Evolutionary conservation across 1,284 basidiomycete genomes (phyloP).

Genomic region (Athelia psychrophila): DNA sequence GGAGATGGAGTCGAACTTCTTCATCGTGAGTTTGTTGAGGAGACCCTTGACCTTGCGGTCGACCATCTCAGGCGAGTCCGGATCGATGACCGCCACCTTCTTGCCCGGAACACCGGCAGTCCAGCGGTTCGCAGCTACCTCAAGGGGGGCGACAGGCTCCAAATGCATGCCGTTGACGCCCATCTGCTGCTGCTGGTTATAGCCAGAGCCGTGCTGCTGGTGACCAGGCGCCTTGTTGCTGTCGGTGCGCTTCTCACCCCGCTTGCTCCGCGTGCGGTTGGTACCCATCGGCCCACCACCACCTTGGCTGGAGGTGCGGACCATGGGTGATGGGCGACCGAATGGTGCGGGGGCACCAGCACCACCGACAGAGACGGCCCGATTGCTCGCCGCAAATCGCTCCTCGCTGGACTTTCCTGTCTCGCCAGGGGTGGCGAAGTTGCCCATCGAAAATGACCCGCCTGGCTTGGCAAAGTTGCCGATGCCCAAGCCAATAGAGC

Average conservation of each 20-base stretch:
- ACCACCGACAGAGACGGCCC: slow-evolving; percentile 45
- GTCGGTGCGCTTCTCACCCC: slow-evolving; percentile 60
- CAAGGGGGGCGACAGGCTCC: slow-evolving; percentile 76
- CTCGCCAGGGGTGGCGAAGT: slow-evolving; percentile 57
- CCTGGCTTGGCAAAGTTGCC: slow-evolving; percentile 43
- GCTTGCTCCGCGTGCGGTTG: slow-evolving; percentile 69
- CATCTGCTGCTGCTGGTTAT: slow-evolving; percentile 13
- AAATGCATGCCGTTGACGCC: slow-evolving; percentile 21
- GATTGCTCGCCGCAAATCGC: slow-evolving; percentile 46
- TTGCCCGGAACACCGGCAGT: slow-evolving; percentile 25
- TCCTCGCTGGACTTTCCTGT: slow-evolving; percentile 75
- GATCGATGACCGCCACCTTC: slow-evolving; percentile 43
- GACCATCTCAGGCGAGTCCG: slow-evolving; percentile 78
- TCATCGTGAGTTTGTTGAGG: slow-evolving; percentile 96
- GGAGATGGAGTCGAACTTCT: slow-evolving; percentile 99
- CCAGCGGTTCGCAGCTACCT: slow-evolving; percentile 87
- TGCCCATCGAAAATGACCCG: slow-evolving; percentile 67
- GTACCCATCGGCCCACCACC: slow-evolving; percentile 53
- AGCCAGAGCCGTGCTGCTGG: neutral
- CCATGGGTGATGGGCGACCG: slow-evolving; percentile 54
- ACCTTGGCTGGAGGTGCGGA: slow-evolving; percentile 76
- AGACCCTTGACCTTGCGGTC: slow-evolving; percentile 92
- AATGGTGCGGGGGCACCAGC: slow-evolving; percentile 44
- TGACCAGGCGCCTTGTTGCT: slow-evolving; percentile 33
- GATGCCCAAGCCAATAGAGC: slow-evolving; percentile 57